phyloP scores from a whole-genome alignment of 23 red algal genomes.

The Cyanidioschyzon merolae region DNA sequence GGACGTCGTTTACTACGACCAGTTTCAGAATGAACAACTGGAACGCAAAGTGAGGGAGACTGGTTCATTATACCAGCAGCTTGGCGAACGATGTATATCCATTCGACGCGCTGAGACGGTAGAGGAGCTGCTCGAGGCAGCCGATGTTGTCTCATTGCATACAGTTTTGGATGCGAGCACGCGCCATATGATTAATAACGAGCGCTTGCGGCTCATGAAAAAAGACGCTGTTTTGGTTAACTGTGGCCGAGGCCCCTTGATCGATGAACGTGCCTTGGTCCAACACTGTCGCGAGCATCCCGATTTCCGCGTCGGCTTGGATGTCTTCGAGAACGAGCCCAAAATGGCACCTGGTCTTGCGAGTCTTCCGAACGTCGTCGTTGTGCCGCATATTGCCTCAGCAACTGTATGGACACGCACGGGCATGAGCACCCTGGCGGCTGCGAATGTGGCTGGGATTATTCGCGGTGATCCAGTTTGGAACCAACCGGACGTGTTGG shows the following conservation, averaged over 20 bases:
- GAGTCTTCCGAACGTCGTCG: conserved; percentile 69
- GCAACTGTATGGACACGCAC: conserved; percentile 60
- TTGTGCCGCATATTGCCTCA: conserved; percentile 87
- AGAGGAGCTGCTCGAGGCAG: conserved; percentile 30
- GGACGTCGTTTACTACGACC: conserved; percentile 40
- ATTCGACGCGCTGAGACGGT: conserved; percentile 22
- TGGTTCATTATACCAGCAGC: conserved; percentile 4
- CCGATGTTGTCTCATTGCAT: conserved; percentile 38
- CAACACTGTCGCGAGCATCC: conserved; percentile 35
- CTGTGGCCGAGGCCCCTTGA: conserved; percentile 34
- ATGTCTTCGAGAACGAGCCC: conserved; percentile 46
- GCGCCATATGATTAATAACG: conserved; percentile 32
- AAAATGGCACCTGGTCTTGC: conserved; percentile 33
- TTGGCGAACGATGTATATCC: conserved; percentile 23
- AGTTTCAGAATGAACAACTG: conserved; percentile 31
- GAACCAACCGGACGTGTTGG: conserved; percentile 21
- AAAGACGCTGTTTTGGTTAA: conserved; percentile 30
- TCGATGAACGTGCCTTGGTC: conserved; percentile 39
- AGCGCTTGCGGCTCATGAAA: conserved; percentile 34
- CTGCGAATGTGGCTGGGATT: conserved; percentile 35
- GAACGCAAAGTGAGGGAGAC: conserved; percentile 18
- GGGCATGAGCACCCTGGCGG: conserved; percentile 72
- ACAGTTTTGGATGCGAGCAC: conserved; percentile 28
- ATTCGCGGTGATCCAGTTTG: conserved; percentile 22
- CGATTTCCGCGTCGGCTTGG: conserved; percentile 25